Percentiles rank a stretch among this genome's conserved stretches.
These are phyloP conservation scores for Pichia sp. DNA, from an alignment of 1,139 yeast genomes.

Conservation along the genomic window DNA sequence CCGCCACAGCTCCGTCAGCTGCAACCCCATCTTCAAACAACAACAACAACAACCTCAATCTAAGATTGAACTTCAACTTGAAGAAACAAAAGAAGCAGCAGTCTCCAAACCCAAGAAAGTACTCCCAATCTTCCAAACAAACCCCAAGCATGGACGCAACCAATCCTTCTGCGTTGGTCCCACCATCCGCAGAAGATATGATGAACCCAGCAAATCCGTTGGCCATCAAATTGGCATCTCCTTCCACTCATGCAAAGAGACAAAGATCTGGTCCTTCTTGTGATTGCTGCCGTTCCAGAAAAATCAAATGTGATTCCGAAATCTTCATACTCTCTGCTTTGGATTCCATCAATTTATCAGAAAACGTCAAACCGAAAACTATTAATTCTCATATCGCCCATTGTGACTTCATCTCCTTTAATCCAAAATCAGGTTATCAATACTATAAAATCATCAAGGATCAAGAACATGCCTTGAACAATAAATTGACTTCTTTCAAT, in stretches of 20 bases:
- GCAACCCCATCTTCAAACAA: not conserved
- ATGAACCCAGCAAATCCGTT: slow-evolving; percentile 1
- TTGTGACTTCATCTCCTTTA: slow-evolving; percentile 28
- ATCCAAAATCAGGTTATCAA: slow-evolving; percentile 24
- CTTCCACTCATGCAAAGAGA: slow-evolving; percentile 30
- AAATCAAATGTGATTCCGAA: slow-evolving; percentile 74
- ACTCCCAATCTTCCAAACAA: not conserved
- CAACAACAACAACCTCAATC: not conserved
- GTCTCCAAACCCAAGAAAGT: slow-evolving; percentile 15
- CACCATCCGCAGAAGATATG: not conserved
- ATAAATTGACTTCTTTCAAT: slow-evolving; percentile 22
- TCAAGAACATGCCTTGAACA: slow-evolving; percentile 16
- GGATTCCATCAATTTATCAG: slow-evolving; percentile 15
- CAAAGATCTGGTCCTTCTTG: slow-evolving; percentile 78
- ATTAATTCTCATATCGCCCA: slow-evolving; percentile 28
- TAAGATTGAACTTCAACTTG: not conserved
- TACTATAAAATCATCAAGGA: slow-evolving; percentile 28
- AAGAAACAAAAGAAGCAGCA: not conserved
- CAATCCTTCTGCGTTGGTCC: no score
- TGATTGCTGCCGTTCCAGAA: slow-evolving; percentile 68
- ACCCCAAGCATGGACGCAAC: not conserved
- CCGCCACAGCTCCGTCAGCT: not conserved
- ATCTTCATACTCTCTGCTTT: slow-evolving; percentile 36
- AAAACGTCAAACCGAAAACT: slow-evolving; percentile 3
- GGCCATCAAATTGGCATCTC: slow-evolving; percentile 32